phyloP scores from a whole-genome alignment of 164 flowering plant genomes.

The grape (Vitis vinifera) region DNA sequence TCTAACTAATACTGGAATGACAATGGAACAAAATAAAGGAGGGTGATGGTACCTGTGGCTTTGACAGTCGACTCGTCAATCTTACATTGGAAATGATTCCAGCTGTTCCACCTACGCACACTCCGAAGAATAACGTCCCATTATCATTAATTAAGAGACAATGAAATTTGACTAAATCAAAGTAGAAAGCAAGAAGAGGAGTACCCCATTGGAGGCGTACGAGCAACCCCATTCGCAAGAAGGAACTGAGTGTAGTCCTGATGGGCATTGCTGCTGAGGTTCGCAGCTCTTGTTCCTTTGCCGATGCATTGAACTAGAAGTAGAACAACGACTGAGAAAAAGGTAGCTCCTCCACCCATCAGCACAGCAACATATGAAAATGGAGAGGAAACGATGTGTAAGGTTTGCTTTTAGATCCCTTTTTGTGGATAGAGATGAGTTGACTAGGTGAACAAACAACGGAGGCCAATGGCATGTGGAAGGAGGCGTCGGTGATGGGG shows the following conservation, averaged over 20 bases:
- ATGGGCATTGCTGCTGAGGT: conserved; percentile 14
- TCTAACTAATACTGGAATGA: no score
- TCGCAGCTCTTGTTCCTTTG: conserved; percentile 1
- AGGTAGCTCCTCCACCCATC: neutral
- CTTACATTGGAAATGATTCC: conserved; percentile 47
- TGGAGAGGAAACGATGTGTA: neutral
- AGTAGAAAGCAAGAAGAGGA: neutral
- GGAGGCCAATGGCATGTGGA: no score
- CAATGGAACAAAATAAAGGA: neutral
- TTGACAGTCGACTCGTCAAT: conserved; percentile 36
- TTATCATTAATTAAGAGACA: no score
- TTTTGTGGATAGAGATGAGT: no score
- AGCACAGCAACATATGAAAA: neutral
- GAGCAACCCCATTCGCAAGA: conserved; percentile 42
- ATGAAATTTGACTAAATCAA: no score
- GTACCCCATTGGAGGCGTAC: conserved; percentile 55
- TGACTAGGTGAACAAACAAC: no score
- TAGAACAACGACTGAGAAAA: neutral
- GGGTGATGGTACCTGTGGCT: conserved; percentile 23
- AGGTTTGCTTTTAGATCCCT: neutral
- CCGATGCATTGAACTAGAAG: conserved; percentile 1
- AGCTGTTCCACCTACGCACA: conserved; percentile 45
- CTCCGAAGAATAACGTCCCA: neutral
- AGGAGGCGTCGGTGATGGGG: no score
- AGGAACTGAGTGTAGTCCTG: conserved; percentile 31